Percentiles rank a stretch among this genome's conserved stretches.
Conservation (phyloP, 768 basidiomycete species). For the Hypholoma fasciculare region DNA sequence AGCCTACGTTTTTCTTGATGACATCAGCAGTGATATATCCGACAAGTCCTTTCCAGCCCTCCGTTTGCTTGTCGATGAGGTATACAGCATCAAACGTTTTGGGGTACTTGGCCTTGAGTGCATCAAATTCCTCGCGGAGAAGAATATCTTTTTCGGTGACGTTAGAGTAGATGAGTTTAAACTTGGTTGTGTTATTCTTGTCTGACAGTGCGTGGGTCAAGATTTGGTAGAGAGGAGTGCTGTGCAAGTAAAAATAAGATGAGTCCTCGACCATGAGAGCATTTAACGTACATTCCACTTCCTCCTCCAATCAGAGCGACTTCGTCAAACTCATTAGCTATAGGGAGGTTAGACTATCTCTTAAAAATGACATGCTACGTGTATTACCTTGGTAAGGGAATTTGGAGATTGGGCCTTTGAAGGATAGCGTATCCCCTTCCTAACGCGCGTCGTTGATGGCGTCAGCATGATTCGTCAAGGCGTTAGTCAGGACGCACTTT, state of each 20-base stretch:
- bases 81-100: slow-evolving; percentile 81
- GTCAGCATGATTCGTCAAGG: slow-evolving; percentile 4
- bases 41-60: slow-evolving; percentile 59
- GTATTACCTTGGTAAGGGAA: slow-evolving; percentile 75
- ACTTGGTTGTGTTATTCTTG: slow-evolving; percentile 87
- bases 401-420: slow-evolving; percentile 93
- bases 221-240: slow-evolving; percentile 85
- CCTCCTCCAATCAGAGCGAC: slow-evolving; percentile 93
- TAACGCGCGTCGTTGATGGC: slow-evolving; percentile 12
- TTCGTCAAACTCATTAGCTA: slow-evolving; percentile 82
- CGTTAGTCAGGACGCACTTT: slow-evolving; percentile 38
- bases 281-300: slow-evolving; percentile 72
- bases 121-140: slow-evolving; percentile 75
- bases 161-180: slow-evolving; percentile 91
- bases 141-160: slow-evolving; percentile 89
- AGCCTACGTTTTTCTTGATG: slow-evolving; percentile 71
- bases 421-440: slow-evolving; percentile 76
- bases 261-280: neutral
- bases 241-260: slow-evolving; percentile 25
- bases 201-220: slow-evolving; percentile 71
- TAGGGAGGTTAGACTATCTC: neutral
- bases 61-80: slow-evolving; percentile 74
- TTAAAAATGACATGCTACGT: neutral
- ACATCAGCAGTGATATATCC: slow-evolving; percentile 79
- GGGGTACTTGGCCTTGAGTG: slow-evolving; percentile 66